Evolutionary conservation across 164 flowering plant species (phyloP).

Genomic region (Aristolochia californica): DNA sequence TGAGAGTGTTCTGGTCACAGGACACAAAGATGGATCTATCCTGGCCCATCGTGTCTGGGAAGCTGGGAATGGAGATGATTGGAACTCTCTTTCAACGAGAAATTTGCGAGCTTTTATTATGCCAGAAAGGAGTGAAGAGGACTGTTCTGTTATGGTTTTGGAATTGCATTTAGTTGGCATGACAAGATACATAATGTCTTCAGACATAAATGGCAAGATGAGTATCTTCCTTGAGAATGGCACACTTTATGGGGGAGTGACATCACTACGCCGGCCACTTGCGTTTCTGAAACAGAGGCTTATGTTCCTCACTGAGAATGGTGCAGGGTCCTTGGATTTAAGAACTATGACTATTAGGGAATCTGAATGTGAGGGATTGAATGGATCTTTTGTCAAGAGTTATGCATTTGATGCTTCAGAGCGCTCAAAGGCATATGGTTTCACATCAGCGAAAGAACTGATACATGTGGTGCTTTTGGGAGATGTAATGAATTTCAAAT

Average conservation of each 20-base stretch:
- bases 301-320: slow-evolving; percentile 74
- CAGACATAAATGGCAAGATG: slow-evolving; percentile 49
- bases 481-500: slow-evolving; percentile 80
- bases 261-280: slow-evolving; percentile 50
- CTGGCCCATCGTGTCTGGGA: slow-evolving; percentile 71
- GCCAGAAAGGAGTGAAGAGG: slow-evolving; percentile 21
- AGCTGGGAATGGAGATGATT: slow-evolving; percentile 50
- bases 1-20: slow-evolving; percentile 73
- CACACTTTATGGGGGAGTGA: slow-evolving; percentile 43
- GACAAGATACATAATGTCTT: slow-evolving; percentile 51
- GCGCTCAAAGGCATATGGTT: slow-evolving; percentile 85
- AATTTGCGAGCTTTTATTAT: slow-evolving; percentile 26
- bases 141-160: slow-evolving; percentile 34
- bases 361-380: slow-evolving; percentile 83
- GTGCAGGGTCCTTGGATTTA: slow-evolving; percentile 90
- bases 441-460: slow-evolving; percentile 70
- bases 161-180: slow-evolving; percentile 85
- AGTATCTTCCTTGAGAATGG: slow-evolving; percentile 66
- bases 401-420: slow-evolving; percentile 85
- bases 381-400: slow-evolving; percentile 43
- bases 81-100: slow-evolving; percentile 48
- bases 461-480: slow-evolving; percentile 74
- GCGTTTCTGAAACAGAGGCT: slow-evolving; percentile 89
- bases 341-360: slow-evolving; percentile 76
- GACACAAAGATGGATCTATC: slow-evolving; percentile 62